A percentile compares a stretch with the other conserved stretches of the same genome.
Evolutionary conservation across 306 rosid genomes (phyloP).

Genomic region (Medicago truncatula): MtrunA17r5.0-ANR NC_053046.1:15741001-15741500

Average conservation of each 20-base stretch:
- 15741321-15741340: too few species aligned
- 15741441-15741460: too few species aligned
- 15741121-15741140: slow-evolving; percentile 79
- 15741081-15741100: slow-evolving; percentile 71
- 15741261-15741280: too few species aligned
- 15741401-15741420: too few species aligned
- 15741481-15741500: too few species aligned
- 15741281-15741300: too few species aligned
- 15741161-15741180: slow-evolving; percentile 86
- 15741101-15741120: slow-evolving; percentile 77
- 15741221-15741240: slow-evolving; percentile 1
- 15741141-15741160: slow-evolving; percentile 76
- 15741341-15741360: too few species aligned
- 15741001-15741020: slow-evolving; percentile 67
- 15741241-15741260: not conserved
- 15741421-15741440: too few species aligned
- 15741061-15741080: slow-evolving; percentile 47
- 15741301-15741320: too few species aligned
- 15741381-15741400: too few species aligned
- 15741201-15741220: slow-evolving; percentile 27
- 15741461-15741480: too few species aligned
- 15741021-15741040: slow-evolving; percentile 24
- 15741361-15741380: too few species aligned
- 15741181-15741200: slow-evolving; percentile 97
- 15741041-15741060: slow-evolving; percentile 4